These are phyloP conservation scores for Trametes hirsuta DNA, from an alignment of 1,284 basidiomycete genomes.

Conservation along the genomic window DNA sequence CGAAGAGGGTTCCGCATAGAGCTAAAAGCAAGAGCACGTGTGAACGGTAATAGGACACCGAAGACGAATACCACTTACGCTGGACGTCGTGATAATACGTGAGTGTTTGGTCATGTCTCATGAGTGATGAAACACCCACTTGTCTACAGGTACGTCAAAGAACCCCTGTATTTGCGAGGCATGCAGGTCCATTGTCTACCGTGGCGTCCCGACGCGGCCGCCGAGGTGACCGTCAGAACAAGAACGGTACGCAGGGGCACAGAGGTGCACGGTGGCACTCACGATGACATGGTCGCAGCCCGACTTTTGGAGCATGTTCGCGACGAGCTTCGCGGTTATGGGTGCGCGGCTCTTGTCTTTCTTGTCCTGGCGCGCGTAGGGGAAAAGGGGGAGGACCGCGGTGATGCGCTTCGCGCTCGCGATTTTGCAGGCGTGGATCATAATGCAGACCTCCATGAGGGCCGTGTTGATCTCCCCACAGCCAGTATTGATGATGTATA, in stretches of 20 bases:
- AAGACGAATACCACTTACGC: constrained; percentile 47
- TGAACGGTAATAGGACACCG: constrained; percentile 30
- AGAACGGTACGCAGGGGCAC: constrained; percentile 1
- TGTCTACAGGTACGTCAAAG: constrained; percentile 99
- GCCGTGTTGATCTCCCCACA: constrained; percentile 87
- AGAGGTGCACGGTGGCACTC: constrained; percentile 41
- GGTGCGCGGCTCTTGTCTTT: constrained; percentile 99
- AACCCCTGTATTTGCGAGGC: constrained; percentile 99
- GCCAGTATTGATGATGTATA: constrained; percentile 98
- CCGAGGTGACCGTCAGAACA: constrained; percentile 1
- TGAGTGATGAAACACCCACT: constrained; percentile 64
- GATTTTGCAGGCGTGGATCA: constrained; percentile 99
- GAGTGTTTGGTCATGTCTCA: constrained; percentile 23
- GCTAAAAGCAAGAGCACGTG: constrained; percentile 48
- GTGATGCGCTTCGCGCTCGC: constrained; percentile 96
- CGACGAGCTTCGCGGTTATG: constrained; percentile 98
- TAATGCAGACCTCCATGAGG: constrained; percentile 97
- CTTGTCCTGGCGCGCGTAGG: constrained; percentile 97
- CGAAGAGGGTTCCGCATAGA: constrained; percentile 97
- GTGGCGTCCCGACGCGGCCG: background rate
- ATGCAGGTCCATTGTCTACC: constrained; percentile 96
- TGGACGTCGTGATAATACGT: constrained; percentile 33
- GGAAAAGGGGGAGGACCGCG: constrained; percentile 94
- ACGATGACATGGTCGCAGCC: constrained; percentile 99
- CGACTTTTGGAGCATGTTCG: constrained; percentile 97